Conservation (phyloP, 805 yeast species). For the Kuraishia molischiana region DNA sequence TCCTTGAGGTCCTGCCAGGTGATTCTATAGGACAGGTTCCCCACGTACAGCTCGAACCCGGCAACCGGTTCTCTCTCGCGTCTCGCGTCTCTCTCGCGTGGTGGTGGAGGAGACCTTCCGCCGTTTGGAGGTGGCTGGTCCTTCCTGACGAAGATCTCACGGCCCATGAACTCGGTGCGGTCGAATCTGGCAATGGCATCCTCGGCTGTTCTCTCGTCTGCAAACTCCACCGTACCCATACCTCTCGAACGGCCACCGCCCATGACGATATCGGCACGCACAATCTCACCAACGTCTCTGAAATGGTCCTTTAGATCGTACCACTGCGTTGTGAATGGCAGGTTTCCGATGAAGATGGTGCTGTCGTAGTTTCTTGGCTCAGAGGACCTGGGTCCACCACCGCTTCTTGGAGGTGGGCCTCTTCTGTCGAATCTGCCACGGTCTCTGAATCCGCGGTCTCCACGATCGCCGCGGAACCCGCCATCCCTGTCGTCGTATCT, state of each 20-base stretch:
- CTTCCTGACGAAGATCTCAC: slow-evolving; percentile 83
- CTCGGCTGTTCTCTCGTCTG: slow-evolving; percentile 51
- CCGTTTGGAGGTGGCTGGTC: slow-evolving; percentile 73
- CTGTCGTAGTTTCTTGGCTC: slow-evolving; percentile 45
- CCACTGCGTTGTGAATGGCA: slow-evolving; percentile 56
- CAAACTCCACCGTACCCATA: slow-evolving; percentile 86
- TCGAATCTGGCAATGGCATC: slow-evolving; percentile 64
- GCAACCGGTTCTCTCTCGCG: slow-evolving; percentile 8
- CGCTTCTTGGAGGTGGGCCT: slow-evolving; percentile 5
- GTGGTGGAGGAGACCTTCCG: too few species aligned
- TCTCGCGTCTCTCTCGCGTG: slow-evolving; percentile 20
- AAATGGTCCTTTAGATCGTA: slow-evolving; percentile 52
- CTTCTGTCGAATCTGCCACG: slow-evolving; percentile 18
- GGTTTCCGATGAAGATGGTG: slow-evolving; percentile 65
- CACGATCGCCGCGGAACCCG: slow-evolving; percentile 1
- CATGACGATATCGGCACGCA: slow-evolving; percentile 76
- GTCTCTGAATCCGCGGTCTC: slow-evolving; percentile 14
- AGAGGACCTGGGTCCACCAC: not conserved
- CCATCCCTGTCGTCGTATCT: not conserved
- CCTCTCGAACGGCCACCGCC: slow-evolving; percentile 77
- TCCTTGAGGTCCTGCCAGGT: slow-evolving; percentile 85
- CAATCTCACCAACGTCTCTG: slow-evolving; percentile 50
- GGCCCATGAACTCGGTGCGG: slow-evolving; percentile 54
- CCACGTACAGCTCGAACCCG: slow-evolving; percentile 57
- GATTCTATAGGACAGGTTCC: slow-evolving; percentile 73